Base-by-base conservation (phyloP, 2,329 filamentous ascomycete species). In the Botrytis tulipae region DNA sequence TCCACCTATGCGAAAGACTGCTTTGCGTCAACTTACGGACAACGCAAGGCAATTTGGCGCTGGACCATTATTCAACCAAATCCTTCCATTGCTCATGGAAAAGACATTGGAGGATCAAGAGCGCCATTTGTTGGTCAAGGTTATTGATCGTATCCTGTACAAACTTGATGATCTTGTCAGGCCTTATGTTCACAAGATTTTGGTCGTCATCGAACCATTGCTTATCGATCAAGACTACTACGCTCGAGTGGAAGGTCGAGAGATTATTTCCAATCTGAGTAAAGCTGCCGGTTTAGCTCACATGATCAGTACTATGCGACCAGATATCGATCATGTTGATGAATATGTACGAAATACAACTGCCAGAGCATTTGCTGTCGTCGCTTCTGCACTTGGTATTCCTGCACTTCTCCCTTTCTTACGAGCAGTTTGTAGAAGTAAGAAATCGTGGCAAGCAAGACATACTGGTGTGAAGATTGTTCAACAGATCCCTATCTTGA, bases 181-280 rank as follows among this genome's bases (percentile, higher is more conserved):
- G 59, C 96, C 96, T 35, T 99, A 95, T 77, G 95, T 97, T 25
- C 97, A 99, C 86, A 98, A 98, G 85, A 99, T 99, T 76, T 84
- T 99, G 73, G 96, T 99, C 71, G 96, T 99, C 81, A 99, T 99
- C 79, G 97, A 99, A 83, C 96, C 96, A n/a, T 87, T 99, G 68
- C 92, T 99, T 77, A 99, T 99, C 80, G 97, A 99, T 81, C 96
- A 99, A 84, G 97, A 99, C 84, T 99, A 99, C 84, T 99, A 99
- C 82, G 96, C 97, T 60, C 92, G 96, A 82, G 96, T 99, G 8
- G 96, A 99, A 83, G 96, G 96, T 83, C 93, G 96, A 78, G 96
- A 99, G 82, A 99, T 99, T 79, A 99, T 99, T 79, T 98, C 95
- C 72, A 99, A 99, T 82, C 89, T 99, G 68, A 93, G 93, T 81